phyloP scores from a whole-genome alignment of 768 basidiomycete genomes.

The Termitomyces sp. region DNA sequence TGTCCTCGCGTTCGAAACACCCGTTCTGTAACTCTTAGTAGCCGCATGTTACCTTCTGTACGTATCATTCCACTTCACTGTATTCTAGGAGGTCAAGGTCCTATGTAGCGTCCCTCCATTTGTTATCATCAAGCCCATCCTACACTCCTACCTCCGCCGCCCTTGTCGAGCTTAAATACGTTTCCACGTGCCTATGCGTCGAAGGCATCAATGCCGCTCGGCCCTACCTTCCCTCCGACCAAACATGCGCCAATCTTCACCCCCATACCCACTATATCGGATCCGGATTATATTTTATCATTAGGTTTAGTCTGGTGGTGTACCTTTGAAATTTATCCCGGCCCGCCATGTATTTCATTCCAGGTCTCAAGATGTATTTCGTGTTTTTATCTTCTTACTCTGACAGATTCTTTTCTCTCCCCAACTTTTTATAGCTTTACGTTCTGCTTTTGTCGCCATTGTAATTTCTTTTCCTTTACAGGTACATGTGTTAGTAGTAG shows the following conservation, averaged over 20 bases:
- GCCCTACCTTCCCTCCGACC: background rate
- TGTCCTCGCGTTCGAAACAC: constrained; percentile 1
- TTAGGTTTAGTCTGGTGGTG: constrained; percentile 12
- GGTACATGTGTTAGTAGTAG: background rate
- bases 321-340: constrained; percentile 1
- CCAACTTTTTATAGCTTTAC: background rate
- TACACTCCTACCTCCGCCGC: background rate
- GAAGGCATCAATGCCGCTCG: background rate
- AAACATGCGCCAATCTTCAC: background rate
- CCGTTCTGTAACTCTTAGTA: constrained; percentile 5
- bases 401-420: background rate
- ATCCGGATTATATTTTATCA: constrained; percentile 14
- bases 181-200: background rate
- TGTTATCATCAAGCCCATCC: background rate
- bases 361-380: constrained; percentile 6
- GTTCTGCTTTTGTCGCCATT: background rate
- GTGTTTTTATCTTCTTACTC: background rate
- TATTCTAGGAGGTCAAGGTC: constrained; percentile 9
- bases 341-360: constrained; percentile 12
- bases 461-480: background rate
- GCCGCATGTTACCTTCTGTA: background rate
- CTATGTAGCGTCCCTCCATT: background rate
- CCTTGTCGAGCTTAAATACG: background rate
- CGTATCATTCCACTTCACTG: constrained; percentile 6
- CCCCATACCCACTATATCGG: constrained; percentile 3